These are phyloP conservation scores for Babesia bovis DNA, from an alignment of 169 alveolate genomes.

Conservation along the genomic window DNA sequence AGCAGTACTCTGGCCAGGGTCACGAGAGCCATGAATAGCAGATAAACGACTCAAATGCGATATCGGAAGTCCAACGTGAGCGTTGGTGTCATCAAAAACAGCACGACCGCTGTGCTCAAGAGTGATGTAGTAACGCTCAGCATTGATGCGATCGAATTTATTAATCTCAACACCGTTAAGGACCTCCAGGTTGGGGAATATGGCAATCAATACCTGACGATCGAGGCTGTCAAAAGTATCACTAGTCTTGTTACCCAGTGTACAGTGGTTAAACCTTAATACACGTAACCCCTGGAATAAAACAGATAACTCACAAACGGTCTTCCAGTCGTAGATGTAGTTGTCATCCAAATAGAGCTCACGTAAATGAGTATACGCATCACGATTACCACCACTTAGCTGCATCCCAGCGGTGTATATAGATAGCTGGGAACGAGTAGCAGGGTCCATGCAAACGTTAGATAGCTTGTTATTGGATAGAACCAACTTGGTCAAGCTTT, in stretches of 20 bases:
- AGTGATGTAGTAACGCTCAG: slow-evolving; percentile 53
- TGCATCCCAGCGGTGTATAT: slow-evolving; percentile 14
- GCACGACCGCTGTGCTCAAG: slow-evolving; percentile 3
- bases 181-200: slow-evolving; percentile 45
- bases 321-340: slow-evolving; percentile 45
- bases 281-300: slow-evolving; percentile 24
- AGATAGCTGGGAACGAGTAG: not conserved
- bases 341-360: slow-evolving; percentile 45
- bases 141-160: slow-evolving; percentile 43
- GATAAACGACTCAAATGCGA: slow-evolving; percentile 18
- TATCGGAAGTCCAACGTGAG: not conserved
- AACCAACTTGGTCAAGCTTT: slow-evolving; percentile 1
- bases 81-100: not conserved
- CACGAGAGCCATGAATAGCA: slow-evolving; percentile 35
- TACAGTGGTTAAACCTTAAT: slow-evolving; percentile 6
- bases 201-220: slow-evolving; percentile 42
- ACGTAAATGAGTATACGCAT: slow-evolving; percentile 13
- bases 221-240: slow-evolving; percentile 1
- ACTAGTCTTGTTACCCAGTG: not conserved
- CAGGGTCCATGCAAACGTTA: slow-evolving; percentile 19
- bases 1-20: not conserved
- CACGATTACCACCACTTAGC: not conserved
- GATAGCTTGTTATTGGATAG: slow-evolving; percentile 9
- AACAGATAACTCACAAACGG: slow-evolving; percentile 7
- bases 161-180: slow-evolving; percentile 52